phyloP scores from a whole-genome alignment of 148 eudicot genomes.

The Selenicereus undatus region DNA sequence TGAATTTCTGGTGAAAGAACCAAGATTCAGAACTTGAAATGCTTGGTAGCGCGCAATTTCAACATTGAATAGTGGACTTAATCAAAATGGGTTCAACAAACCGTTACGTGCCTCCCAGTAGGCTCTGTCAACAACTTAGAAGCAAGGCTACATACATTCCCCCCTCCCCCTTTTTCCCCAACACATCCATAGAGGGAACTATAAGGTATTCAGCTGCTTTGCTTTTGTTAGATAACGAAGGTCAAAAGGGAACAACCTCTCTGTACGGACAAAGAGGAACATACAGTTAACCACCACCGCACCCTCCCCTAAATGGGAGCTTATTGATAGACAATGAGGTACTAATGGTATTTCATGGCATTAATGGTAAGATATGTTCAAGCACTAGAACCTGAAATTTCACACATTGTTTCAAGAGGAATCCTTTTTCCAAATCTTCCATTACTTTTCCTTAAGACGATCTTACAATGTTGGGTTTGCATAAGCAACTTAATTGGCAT shows the following conservation, averaged over 20 bases:
- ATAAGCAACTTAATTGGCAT: too few relatives aligned
- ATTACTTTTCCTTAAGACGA: too few relatives aligned
- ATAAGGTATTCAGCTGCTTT: not conserved
- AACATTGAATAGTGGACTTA: not conserved
- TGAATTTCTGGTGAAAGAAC: slow-evolving; percentile 61
- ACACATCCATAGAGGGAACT: not conserved
- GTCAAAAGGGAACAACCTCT: not conserved
- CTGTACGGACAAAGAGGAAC: not conserved
- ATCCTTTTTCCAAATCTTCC: too few relatives aligned
- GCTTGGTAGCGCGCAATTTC: not conserved
- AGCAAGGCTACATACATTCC: not conserved
- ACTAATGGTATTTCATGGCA: too few relatives aligned
- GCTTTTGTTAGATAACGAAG: not conserved
- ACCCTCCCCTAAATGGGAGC: not conserved
- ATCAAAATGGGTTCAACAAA: not conserved
- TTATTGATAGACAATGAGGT: too few relatives aligned
- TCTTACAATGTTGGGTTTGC: too few relatives aligned
- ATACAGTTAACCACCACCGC: too few relatives aligned
- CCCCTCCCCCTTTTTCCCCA: too few relatives aligned
- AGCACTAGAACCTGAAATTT: too few relatives aligned
- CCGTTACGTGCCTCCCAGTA: not conserved
- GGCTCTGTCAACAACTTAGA: not conserved
- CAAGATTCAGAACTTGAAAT: slow-evolving; percentile 6
- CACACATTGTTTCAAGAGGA: too few relatives aligned
- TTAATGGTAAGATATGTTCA: too few relatives aligned